Evolutionary conservation across 163 green algal genomes (phyloP).

Genomic region (Scenedesmus sp.): DNA sequence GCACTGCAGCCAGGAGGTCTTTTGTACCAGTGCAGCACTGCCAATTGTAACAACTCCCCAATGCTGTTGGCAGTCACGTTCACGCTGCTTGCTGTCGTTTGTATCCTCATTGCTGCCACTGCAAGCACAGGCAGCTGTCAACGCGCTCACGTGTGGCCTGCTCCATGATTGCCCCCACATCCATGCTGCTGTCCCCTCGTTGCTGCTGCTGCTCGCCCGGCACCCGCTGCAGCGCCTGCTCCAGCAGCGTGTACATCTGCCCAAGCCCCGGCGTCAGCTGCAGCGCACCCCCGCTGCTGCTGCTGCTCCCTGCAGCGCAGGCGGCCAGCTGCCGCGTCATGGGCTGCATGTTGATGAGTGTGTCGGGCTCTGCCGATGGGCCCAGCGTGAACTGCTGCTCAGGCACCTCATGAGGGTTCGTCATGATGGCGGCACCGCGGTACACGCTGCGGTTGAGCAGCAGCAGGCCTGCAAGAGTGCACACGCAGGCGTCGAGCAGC

Average conservation of each 20-base stretch:
- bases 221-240: not conserved
- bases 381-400: constrained; percentile 38
- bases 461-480: constrained; percentile 46
- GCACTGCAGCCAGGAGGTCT: not conserved
- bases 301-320: not conserved
- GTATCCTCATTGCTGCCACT: not conserved
- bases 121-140: not conserved
- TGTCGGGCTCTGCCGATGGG: not conserved
- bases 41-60: not conserved
- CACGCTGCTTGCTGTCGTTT: not conserved
- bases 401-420: constrained; percentile 34
- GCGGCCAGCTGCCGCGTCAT: constrained; percentile 25
- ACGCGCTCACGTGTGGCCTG: constrained; percentile 28
- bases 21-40: not conserved
- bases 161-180: constrained; percentile 32
- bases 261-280: constrained; percentile 35
- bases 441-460: constrained; percentile 53
- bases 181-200: not conserved
- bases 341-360: constrained; percentile 13
- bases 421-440: constrained; percentile 41
- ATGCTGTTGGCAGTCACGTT: not conserved
- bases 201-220: constrained; percentile 20
- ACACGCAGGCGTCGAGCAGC: not conserved
- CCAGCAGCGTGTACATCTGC: constrained; percentile 43
- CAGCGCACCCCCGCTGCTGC: not conserved